Percentiles rank a stretch among this genome's conserved stretches.
phyloP scores from a whole-genome alignment of 2,329 filamentous ascomycete genomes.

The Diaporthe aspalathi region DNA sequence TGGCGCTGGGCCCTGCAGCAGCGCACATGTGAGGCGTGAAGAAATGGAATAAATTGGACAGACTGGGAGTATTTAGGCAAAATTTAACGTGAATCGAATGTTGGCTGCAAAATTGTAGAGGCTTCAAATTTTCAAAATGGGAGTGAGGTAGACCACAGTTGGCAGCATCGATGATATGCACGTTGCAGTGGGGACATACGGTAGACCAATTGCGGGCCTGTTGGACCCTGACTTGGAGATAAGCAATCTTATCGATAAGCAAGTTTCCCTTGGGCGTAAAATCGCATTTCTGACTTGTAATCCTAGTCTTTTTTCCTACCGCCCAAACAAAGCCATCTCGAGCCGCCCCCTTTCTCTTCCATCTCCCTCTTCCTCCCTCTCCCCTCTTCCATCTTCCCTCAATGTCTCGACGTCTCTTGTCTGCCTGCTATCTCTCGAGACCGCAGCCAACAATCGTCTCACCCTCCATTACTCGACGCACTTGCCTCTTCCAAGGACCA shows the following conservation, averaged over 20 bases:
- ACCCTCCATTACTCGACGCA: background rate
- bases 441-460: background rate
- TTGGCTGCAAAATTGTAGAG: background rate
- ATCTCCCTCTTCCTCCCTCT: too few species aligned
- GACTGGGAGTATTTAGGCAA: too few species aligned
- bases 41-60: too few species aligned
- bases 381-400: too few species aligned
- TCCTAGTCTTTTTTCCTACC: background rate
- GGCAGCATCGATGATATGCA: too few species aligned
- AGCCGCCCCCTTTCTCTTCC: background rate
- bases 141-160: background rate
- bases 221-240: background rate
- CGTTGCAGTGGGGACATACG: too few species aligned
- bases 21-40: too few species aligned
- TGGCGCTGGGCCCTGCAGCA: too few species aligned
- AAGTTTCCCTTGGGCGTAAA: background rate
- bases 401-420: conserved; percentile 13
- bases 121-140: too few species aligned
- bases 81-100: background rate
- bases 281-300: background rate
- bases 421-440: background rate
- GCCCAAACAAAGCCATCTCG: conserved; percentile 14
- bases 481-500: background rate
- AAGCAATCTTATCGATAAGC: conserved; percentile 25
- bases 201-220: background rate